phyloP scores from a whole-genome alignment of 75 land plant species.

The Pinus tabuliformis region DNA sequence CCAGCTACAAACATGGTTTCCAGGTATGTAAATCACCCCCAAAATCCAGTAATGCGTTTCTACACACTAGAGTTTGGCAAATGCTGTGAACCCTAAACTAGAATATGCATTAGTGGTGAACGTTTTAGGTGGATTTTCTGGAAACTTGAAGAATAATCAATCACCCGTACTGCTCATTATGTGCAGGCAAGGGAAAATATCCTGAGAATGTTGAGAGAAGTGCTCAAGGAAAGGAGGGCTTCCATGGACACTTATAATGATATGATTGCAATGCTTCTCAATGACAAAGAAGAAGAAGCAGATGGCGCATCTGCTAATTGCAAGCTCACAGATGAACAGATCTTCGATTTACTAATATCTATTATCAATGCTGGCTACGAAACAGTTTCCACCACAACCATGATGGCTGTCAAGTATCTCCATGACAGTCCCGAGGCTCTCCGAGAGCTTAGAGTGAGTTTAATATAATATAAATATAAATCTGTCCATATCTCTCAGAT shows the following conservation, averaged over 20 bases:
- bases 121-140: not conserved
- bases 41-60: too few species aligned
- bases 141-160: not conserved
- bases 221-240: slow-evolving; percentile 43
- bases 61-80: too few species aligned
- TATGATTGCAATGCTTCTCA: slow-evolving; percentile 38
- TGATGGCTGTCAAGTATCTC: slow-evolving; percentile 81
- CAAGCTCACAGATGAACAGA: slow-evolving; percentile 57
- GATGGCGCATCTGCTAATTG: not conserved
- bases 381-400: slow-evolving; percentile 78
- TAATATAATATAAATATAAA: not conserved
- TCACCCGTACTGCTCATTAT: too few species aligned
- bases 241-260: slow-evolving; percentile 16
- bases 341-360: slow-evolving; percentile 62
- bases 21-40: slow-evolving; percentile 26
- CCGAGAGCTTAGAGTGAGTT: slow-evolving; percentile 54
- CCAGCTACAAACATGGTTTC: slow-evolving; percentile 53
- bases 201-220: slow-evolving; percentile 20
- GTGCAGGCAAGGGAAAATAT: slow-evolving; percentile 38
- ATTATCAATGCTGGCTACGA: slow-evolving; percentile 85
- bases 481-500: not conserved
- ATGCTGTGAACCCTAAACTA: too few species aligned
- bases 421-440: slow-evolving; percentile 67
- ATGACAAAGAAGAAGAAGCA: slow-evolving; percentile 11
- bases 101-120: too few species aligned